phyloP scores from a whole-genome alignment of 2,329 filamentous ascomycete genomes.

The Thielaviopsis populi region DNA sequence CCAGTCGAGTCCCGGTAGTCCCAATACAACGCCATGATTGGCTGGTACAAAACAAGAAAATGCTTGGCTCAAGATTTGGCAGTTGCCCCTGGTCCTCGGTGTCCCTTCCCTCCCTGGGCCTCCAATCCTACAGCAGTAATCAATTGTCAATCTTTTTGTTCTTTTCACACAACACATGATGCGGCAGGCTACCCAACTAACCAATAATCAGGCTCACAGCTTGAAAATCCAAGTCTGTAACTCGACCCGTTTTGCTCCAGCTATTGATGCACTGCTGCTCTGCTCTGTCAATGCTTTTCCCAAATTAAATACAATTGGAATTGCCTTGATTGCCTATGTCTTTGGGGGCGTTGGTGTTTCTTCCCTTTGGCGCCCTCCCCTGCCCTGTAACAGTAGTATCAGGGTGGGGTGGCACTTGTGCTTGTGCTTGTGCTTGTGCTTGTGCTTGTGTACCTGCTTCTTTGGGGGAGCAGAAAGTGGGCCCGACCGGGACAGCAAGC shows the following conservation, averaged over 20 bases:
- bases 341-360: too few relatives aligned
- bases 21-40: too few relatives aligned
- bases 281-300: background rate
- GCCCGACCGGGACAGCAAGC: background rate
- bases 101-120: too few relatives aligned
- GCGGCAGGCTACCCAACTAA: background rate
- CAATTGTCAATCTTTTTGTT: too few relatives aligned
- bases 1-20: too few relatives aligned
- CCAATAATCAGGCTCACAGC: background rate
- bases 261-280: background rate
- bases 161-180: too few relatives aligned
- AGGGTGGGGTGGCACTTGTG: background rate
- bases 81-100: too few relatives aligned
- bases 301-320: background rate
- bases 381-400: background rate
- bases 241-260: background rate
- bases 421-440: background rate
- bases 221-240: too few relatives aligned
- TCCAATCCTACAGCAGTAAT: too few relatives aligned
- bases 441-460: background rate
- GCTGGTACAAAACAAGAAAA: too few relatives aligned
- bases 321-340: background rate
- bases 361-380: background rate
- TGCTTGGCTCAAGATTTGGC: too few relatives aligned
- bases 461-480: background rate